Percentiles rank a stretch among this genome's conserved stretches.
Evolutionary conservation across 768 basidiomycete genomes (phyloP).

Genomic region (Amanita thiersii): DNA sequence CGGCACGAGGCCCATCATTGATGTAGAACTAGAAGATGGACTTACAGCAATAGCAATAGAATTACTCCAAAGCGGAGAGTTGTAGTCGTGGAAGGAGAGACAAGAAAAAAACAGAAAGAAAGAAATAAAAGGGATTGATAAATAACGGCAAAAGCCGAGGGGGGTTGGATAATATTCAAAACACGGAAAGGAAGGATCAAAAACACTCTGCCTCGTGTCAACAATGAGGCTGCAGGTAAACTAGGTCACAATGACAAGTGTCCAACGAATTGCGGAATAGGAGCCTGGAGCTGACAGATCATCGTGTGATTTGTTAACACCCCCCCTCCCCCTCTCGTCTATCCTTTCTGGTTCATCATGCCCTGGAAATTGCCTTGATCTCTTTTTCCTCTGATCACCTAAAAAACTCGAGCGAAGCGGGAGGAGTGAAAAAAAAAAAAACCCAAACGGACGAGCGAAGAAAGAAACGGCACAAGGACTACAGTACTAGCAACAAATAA

Average conservation of each 20-base stretch:
- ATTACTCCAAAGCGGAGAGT: neutral
- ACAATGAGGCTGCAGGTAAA: constrained; percentile 25
- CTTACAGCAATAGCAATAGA: neutral
- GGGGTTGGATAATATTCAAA: constrained; percentile 6
- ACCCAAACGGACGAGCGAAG: no score
- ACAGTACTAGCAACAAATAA: no score
- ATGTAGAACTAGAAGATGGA: constrained; percentile 6
- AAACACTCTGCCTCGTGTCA: constrained; percentile 29
- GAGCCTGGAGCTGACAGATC: constrained; percentile 8
- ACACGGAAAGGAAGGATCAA: constrained; percentile 11
- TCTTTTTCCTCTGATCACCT: neutral
- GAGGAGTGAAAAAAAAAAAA: no score
- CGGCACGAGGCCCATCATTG: constrained; percentile 31
- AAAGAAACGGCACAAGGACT: no score
- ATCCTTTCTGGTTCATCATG: constrained; percentile 1
- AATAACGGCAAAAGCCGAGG: no score
- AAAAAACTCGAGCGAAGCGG: neutral
- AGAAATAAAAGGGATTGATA: no score
- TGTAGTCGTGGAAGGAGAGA: neutral
- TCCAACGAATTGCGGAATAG: neutral
- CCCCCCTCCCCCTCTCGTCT: neutral
- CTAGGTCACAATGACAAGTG: constrained; percentile 7
- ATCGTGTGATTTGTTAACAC: constrained; percentile 11
- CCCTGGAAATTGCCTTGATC: constrained; percentile 5
- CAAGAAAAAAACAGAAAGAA: neutral